Conservation (phyloP, 257 asterid species). For the Lycium ferocissimum region DNA sequence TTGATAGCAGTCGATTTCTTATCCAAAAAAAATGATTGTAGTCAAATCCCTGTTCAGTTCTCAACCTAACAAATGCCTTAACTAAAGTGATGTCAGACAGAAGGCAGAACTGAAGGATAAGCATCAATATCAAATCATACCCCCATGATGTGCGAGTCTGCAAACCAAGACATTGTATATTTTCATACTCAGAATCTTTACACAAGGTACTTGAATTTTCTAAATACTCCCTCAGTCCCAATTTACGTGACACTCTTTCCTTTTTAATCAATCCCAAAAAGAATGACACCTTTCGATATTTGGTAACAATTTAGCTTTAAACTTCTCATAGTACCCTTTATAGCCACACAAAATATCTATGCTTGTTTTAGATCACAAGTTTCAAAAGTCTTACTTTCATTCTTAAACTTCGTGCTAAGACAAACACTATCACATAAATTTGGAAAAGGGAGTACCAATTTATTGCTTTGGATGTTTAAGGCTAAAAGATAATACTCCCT, state of each 20-base stretch:
- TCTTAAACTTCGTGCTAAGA: background rate
- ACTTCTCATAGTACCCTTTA: background rate
- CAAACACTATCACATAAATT: background rate
- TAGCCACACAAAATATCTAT: background rate
- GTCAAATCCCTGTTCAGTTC: background rate
- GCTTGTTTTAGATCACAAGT: background rate
- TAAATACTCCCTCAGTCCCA: background rate
- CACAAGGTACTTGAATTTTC: conserved; percentile 4
- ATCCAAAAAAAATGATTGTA: conserved; percentile 9
- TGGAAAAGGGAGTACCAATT: background rate
- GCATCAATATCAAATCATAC: background rate
- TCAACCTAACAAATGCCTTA: conserved; percentile 18
- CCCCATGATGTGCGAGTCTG: background rate
- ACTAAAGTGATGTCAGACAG: background rate
- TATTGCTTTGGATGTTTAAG: conserved; percentile 12
- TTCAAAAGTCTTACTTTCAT: background rate
- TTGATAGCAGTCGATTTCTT: background rate
- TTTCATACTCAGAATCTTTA: background rate
- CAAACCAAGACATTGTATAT: background rate
- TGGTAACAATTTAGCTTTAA: background rate
- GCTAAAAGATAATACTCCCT: background rate
- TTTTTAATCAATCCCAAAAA: background rate
- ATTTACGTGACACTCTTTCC: background rate
- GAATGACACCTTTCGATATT: background rate
- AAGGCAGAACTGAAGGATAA: conserved; percentile 1